A percentile compares a stretch with the other conserved stretches of the same genome.
Evolutionary conservation across 371 early-diverging fungal genomes (phyloP).

Genomic region (Encephalitozoon romaleae): DNA sequence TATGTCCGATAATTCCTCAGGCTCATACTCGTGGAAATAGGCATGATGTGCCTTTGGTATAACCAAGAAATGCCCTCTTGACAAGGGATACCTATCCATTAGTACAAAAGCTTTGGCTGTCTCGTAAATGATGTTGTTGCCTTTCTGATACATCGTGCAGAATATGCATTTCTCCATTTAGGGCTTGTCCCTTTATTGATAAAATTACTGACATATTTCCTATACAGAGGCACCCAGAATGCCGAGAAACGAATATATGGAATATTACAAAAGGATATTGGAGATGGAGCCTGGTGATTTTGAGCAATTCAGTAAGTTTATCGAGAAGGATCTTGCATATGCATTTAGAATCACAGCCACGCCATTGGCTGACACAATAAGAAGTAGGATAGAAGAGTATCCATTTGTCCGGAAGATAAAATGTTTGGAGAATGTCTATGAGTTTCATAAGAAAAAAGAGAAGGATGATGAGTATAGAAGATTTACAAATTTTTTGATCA

Average conservation of each 20-base stretch:
- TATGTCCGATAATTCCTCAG: conserved; percentile 28
- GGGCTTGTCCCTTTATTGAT: background rate
- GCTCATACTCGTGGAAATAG: conserved; percentile 35
- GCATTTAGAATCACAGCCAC: conserved; percentile 47
- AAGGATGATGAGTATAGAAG: conserved; percentile 18
- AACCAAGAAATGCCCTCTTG: conserved; percentile 56
- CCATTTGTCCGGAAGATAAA: conserved; percentile 30
- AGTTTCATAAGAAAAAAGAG: conserved; percentile 26
- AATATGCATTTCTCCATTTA: conserved; percentile 47
- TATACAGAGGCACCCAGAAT: background rate
- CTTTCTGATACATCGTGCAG: conserved; percentile 42
- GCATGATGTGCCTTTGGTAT: conserved; percentile 55
- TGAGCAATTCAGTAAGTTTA: conserved; percentile 11
- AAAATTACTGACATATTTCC: background rate
- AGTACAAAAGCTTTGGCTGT: conserved; percentile 40
- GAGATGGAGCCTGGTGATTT: conserved; percentile 27
- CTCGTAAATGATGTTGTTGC: conserved; percentile 45
- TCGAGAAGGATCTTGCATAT: conserved; percentile 47
- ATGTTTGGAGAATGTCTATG: conserved; percentile 43
- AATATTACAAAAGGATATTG: conserved; percentile 46
- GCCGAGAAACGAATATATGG: conserved; percentile 25
- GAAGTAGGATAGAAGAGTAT: conserved; percentile 7
- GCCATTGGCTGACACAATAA: conserved; percentile 19
- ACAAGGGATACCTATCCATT: conserved; percentile 55
- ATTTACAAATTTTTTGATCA: conserved; percentile 42